phyloP scores from a whole-genome alignment of 768 basidiomycete genomes.

The Boletus subparvulus region DNA sequence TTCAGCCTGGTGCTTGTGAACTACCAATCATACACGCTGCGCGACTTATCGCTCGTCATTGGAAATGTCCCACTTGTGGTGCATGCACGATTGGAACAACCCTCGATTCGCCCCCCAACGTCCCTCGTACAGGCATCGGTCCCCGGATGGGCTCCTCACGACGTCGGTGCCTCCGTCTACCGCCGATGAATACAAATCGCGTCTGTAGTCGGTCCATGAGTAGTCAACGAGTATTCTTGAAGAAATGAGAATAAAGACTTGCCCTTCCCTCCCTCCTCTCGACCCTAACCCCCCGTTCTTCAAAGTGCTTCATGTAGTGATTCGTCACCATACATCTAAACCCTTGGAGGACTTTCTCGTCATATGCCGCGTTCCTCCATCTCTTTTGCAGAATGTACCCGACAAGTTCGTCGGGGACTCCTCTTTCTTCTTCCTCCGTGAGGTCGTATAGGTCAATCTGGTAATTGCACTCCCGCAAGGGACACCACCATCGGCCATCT shows the following conservation, averaged over 20 bases:
- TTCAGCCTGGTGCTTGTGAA: not conserved
- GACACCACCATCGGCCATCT: conserved; percentile 55
- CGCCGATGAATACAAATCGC: conserved; percentile 9
- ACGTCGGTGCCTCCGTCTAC: conserved; percentile 1
- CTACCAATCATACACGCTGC: not conserved
- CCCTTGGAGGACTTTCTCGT: conserved; percentile 20
- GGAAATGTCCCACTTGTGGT: conserved; percentile 1
- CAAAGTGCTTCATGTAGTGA: conserved; percentile 28
- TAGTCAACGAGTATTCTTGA: not conserved
- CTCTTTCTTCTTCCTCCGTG: conserved; percentile 32
- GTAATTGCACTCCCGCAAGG: conserved; percentile 42
- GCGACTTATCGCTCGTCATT: not conserved
- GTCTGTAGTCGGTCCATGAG: conserved; percentile 7
- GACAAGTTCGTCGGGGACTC: conserved; percentile 22
- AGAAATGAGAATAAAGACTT: conserved; percentile 1
- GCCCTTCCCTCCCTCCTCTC: conserved; percentile 19
- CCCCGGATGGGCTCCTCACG: conserved; percentile 12
- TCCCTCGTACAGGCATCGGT: conserved; percentile 24
- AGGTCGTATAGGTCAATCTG: conserved; percentile 47
- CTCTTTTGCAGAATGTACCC: conserved; percentile 29
- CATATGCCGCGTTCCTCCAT: conserved; percentile 40
- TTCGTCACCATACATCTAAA: conserved; percentile 26
- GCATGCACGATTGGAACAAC: conserved; percentile 26
- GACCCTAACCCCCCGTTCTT: conserved; percentile 17
- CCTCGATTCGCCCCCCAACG: conserved; percentile 25